Base-by-base conservation (phyloP, 192 early-diverging fungal species). In the Umbelopsis vinacea region DNA sequence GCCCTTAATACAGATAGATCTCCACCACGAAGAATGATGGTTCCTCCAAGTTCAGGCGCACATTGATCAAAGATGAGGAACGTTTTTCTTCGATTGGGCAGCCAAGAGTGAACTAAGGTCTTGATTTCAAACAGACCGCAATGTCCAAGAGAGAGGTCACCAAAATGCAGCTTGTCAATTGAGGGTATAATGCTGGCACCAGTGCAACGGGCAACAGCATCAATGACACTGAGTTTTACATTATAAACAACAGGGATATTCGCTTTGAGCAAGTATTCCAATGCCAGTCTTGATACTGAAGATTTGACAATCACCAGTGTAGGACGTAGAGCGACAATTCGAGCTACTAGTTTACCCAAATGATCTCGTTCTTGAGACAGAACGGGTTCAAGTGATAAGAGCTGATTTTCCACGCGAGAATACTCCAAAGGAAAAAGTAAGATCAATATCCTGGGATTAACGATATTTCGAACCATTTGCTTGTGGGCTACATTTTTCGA, bases 401-500 rank as follows among this genome's bases (percentile, higher is more conserved):
- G 89, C 50, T 92, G 89, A 74, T 92, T 90, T 1, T 89, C 82
- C 0, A 90, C 84, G 23, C 91, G 75, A 54, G 90, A 85, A 71
- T 91, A 94, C 70, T 98, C 95, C 43, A 99, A 81, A 1, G 96
- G 87, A 75, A 97, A 94, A 3, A 90, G 88, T 46, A 99, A 79
- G 17, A 97, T 85, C 78, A 99, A 82, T 53, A 99, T 92, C 8
- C 90, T 88, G 10, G 96, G 96, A 19, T 90, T 79, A 0, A 67
- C 24, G 6, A 95, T 78, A 14, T 78, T 79, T 8, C 85, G 83
- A 3, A 90, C 83, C 96, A 99, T 98, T 71, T 86, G 83, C 69
- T 96, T 95, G 81, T 99, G 96, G 0, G 93, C 92, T 23, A 96
- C 84, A 72, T 92, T 92, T 76, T 96, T 98, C n/a, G 93, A 88